Conservation (phyloP, 1,139 yeast species). For the Yamadazyma aaseri region DNA sequence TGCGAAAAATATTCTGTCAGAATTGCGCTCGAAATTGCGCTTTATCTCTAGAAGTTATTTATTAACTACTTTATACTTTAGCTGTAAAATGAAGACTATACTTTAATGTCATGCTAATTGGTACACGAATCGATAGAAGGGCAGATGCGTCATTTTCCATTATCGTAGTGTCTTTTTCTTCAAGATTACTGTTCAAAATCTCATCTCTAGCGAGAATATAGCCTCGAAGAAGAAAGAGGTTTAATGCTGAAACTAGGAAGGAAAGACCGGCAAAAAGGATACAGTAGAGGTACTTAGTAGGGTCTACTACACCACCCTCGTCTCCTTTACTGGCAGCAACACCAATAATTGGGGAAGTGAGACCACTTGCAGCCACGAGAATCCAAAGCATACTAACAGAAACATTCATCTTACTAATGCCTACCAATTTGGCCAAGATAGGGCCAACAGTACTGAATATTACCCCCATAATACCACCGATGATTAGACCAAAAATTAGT, state of each 20-base stretch:
- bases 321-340: slow-evolving; percentile 38
- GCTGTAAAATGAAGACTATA: no score
- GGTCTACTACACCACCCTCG: slow-evolving; percentile 31
- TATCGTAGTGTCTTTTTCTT: no score
- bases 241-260: slow-evolving; percentile 41
- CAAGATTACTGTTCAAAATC: no score
- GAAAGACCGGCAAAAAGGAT: slow-evolving; percentile 54
- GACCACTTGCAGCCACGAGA: slow-evolving; percentile 43
- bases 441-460: slow-evolving; percentile 33
- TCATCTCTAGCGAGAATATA: slow-evolving; percentile 48
- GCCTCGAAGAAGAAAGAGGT: slow-evolving; percentile 44
- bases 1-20: no score
- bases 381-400: slow-evolving; percentile 51
- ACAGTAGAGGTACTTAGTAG: slow-evolving; percentile 48
- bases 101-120: no score
- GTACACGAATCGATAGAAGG: no score
- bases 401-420: slow-evolving; percentile 48
- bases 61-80: no score
- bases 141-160: no score
- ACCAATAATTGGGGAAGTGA: slow-evolving; percentile 55
- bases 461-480: slow-evolving; percentile 30
- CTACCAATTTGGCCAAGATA: slow-evolving; percentile 39
- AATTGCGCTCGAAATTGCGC: no score
- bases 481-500: slow-evolving; percentile 24
- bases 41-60: no score